These are phyloP conservation scores for Krasilnikovozyma curviuscula DNA, from an alignment of 768 basidiomycete genomes.

Conservation along the genomic window DNA sequence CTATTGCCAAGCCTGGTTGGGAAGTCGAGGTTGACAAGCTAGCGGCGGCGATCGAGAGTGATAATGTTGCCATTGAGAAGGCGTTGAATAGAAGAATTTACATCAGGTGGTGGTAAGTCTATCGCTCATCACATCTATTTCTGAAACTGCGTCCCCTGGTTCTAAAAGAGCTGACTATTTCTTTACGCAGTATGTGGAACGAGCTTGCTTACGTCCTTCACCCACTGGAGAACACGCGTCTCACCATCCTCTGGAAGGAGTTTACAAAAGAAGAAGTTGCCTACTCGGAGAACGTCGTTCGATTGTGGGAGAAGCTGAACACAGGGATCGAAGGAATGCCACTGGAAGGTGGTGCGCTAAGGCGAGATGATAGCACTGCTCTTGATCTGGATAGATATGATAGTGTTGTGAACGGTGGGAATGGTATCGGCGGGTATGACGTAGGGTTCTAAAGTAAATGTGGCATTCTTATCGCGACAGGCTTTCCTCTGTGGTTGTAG, in stretches of 20 bases:
- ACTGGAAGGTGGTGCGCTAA: too few species aligned
- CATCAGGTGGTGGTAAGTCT: constrained; percentile 58
- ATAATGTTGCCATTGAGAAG: constrained; percentile 58
- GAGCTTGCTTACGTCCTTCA: constrained; percentile 83
- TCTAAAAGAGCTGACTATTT: background rate
- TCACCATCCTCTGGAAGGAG: constrained; percentile 50
- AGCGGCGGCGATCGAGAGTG: constrained; percentile 53
- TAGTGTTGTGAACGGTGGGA: too few species aligned
- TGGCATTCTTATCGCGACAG: too few species aligned
- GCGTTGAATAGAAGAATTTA: constrained; percentile 64
- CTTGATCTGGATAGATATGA: too few species aligned
- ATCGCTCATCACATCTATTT: background rate
- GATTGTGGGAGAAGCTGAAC: constrained; percentile 55
- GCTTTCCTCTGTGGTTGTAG: too few species aligned
- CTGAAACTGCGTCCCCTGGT: background rate
- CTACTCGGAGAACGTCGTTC: constrained; percentile 42
- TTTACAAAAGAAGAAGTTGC: constrained; percentile 57
- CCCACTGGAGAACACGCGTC: constrained; percentile 65
- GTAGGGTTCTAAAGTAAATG: too few species aligned
- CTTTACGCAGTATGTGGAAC: constrained; percentile 63
- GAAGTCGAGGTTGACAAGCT: constrained; percentile 65
- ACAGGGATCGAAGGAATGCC: constrained; percentile 67
- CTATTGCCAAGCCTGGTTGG: constrained; percentile 61
- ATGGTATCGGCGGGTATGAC: too few species aligned
- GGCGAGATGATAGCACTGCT: too few species aligned